Evolutionary conservation across 768 basidiomycete genomes (phyloP).

Genomic region (Kwoniella newhampshirensis): DNA sequence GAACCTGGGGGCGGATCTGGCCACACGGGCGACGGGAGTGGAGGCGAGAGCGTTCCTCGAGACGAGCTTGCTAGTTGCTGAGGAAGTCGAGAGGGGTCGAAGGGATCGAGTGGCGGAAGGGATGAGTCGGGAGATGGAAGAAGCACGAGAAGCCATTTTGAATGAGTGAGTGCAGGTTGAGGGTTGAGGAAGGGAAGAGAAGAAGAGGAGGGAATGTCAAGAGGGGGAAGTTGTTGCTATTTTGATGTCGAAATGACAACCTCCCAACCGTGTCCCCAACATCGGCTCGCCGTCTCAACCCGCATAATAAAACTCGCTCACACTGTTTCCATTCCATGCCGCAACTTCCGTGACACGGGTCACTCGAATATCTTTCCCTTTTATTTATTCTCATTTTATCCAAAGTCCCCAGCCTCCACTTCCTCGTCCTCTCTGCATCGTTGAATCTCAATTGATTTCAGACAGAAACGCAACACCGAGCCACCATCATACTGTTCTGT

Average conservation of each 20-base stretch:
- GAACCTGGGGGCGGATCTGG: constrained; percentile 34
- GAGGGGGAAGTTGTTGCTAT: neutral
- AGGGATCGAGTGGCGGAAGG: constrained; percentile 7
- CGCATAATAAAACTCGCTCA: constrained; percentile 3
- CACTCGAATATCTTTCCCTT: constrained; percentile 7
- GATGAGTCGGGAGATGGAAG: constrained; percentile 27
- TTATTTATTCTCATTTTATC: constrained; percentile 19
- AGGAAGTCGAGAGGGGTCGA: constrained; percentile 14
- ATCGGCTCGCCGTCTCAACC: constrained; percentile 2
- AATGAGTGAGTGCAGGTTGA: neutral
- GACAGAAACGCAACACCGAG: neutral
- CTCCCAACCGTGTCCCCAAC: constrained; percentile 2
- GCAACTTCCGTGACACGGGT: constrained; percentile 11
- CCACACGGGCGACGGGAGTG: constrained; percentile 45
- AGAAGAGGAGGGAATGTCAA: neutral
- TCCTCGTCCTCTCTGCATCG: neutral
- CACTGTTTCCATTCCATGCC: neutral
- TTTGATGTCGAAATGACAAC: neutral
- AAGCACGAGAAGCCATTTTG: constrained; percentile 42
- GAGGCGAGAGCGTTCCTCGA: constrained; percentile 38
- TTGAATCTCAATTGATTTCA: neutral
- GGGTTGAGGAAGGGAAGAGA: neutral
- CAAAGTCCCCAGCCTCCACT: neutral
- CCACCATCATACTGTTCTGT: neutral
- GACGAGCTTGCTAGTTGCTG: constrained; percentile 21